phyloP scores from a whole-genome alignment of 768 basidiomycete species.

The Pleurotus ostreatus region DNA sequence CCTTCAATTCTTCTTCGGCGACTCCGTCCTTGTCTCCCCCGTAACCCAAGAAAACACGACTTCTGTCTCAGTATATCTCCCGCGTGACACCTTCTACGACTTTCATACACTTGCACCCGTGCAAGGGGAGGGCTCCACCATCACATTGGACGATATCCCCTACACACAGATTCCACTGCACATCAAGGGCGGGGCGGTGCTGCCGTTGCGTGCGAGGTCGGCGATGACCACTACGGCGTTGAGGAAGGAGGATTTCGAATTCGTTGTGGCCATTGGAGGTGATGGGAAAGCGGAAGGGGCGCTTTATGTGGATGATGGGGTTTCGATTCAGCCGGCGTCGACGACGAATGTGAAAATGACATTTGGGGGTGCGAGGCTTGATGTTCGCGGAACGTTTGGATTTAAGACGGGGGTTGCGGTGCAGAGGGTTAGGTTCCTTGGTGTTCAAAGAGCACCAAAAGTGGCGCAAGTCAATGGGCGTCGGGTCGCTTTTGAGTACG shows the following conservation, averaged over 20 bases:
- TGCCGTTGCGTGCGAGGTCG: slow-evolving; percentile 51
- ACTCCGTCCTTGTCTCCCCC: slow-evolving; percentile 64
- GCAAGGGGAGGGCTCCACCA: slow-evolving; percentile 39
- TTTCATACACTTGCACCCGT: slow-evolving; percentile 47
- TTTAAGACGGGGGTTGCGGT: slow-evolving; percentile 33
- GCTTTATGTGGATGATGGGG: slow-evolving; percentile 66
- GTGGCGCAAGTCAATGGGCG: slow-evolving; percentile 26
- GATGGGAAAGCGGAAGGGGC: slow-evolving; percentile 47
- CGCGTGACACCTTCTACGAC: slow-evolving; percentile 64
- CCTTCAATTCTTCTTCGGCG: slow-evolving; percentile 67
- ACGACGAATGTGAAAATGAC: slow-evolving; percentile 30
- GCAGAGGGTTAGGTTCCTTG: slow-evolving; percentile 33
- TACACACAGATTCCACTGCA: slow-evolving; percentile 60
- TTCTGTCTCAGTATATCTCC: slow-evolving; percentile 58
- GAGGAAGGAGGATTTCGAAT: slow-evolving; percentile 52
- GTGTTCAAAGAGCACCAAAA: slow-evolving; percentile 24
- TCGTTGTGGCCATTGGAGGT: slow-evolving; percentile 56
- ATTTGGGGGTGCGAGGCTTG: slow-evolving; percentile 25
- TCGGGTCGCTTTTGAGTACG: slow-evolving; percentile 25
- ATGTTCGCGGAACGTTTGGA: slow-evolving; percentile 33
- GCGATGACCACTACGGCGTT: slow-evolving; percentile 61
- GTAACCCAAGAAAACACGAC: slow-evolving; percentile 60
- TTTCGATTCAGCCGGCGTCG: slow-evolving; percentile 33
- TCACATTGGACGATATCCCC: slow-evolving; percentile 43
- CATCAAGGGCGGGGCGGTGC: slow-evolving; percentile 54